Conservation (phyloP, 257 asterid genomes). For the Ballota nigra region DNA sequence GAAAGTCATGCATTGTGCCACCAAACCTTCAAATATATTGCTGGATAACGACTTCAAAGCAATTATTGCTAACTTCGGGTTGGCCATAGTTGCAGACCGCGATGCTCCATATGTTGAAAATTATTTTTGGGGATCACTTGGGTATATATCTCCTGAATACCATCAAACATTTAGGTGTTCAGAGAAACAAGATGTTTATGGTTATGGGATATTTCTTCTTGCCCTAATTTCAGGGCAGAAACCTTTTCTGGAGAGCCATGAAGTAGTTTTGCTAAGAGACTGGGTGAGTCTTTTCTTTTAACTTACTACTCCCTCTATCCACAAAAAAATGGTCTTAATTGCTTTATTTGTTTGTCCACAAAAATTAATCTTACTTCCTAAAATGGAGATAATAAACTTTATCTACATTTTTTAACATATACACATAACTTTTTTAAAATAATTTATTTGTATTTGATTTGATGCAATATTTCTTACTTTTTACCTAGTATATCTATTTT, state of each 20-base stretch:
- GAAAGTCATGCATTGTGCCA: background rate
- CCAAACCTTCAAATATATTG: slow-evolving; percentile 2
- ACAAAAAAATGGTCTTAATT: no score
- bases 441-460: no score
- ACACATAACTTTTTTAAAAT: no score
- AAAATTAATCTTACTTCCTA: no score
- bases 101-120: background rate
- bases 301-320: no score
- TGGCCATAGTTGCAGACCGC: background rate
- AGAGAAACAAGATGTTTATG: slow-evolving; percentile 2
- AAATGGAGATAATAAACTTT: no score
- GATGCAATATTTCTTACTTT: no score
- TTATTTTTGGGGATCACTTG: background rate
- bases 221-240: slow-evolving; percentile 13
- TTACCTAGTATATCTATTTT: no score
- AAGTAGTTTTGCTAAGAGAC: background rate
- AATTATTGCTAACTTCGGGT: background rate
- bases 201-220: slow-evolving; percentile 25
- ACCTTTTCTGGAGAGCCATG: background rate
- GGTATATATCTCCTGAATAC: slow-evolving; percentile 18
- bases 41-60: background rate
- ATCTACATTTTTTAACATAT: no score
- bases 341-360: no score
- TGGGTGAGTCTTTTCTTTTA: slow-evolving; percentile 17
- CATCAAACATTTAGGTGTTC: background rate